These are phyloP conservation scores for Verbena officinalis DNA, from an alignment of 257 asterid species.

Conservation along the genomic window DNA sequence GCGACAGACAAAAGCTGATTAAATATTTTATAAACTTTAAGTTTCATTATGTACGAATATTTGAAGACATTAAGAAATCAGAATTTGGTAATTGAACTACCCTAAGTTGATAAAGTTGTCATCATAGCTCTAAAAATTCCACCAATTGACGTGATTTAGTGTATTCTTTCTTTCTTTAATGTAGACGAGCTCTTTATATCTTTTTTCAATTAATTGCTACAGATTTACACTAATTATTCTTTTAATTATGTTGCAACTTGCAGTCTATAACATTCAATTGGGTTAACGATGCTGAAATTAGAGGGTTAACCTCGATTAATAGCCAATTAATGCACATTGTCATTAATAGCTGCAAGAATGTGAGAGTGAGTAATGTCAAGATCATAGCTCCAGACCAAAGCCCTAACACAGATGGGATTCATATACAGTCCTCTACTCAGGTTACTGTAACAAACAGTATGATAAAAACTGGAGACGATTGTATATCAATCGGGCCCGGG, in stretches of 20 bases:
- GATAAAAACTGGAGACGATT: conserved; percentile 65
- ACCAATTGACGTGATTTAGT: conserved; percentile 3
- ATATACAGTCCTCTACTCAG: conserved; percentile 53
- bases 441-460: conserved; percentile 40
- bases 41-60: too few species aligned
- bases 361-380: conserved; percentile 47
- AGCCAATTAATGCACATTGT: conserved; percentile 63
- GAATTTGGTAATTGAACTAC: conserved; percentile 21
- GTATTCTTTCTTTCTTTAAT: not conserved
- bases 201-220: not conserved
- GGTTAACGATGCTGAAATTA: conserved; percentile 48
- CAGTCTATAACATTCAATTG: conserved; percentile 66
- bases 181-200: not conserved
- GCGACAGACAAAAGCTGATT: too few species aligned
- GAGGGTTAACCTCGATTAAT: conserved; percentile 52
- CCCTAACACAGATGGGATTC: conserved; percentile 72
- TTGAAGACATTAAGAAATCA: not conserved
- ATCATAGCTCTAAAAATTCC: not conserved
- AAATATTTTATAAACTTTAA: too few species aligned
- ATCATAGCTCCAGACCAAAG: conserved; percentile 55
- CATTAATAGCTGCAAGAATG: conserved; percentile 63
- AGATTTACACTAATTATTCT: not conserved
- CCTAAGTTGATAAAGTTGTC: conserved; percentile 4
- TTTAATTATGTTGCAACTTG: conserved; percentile 22
- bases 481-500: conserved; percentile 70